Evolutionary conservation across 2,329 filamentous ascomycete species (phyloP).

Genomic region (Eutypa lata): DNA sequence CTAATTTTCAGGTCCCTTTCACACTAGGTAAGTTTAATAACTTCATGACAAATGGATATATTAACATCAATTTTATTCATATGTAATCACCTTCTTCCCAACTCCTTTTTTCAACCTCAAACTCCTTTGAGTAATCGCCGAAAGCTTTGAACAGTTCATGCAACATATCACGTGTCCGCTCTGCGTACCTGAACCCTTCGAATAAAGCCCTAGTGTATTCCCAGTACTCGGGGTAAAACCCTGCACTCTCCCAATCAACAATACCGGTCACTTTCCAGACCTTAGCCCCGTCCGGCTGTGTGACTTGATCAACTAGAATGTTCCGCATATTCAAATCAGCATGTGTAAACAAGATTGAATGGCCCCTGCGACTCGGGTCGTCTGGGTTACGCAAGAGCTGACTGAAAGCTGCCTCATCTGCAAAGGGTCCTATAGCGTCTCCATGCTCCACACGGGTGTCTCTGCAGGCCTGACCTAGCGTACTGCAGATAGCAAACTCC

Average conservation of each 20-base stretch:
- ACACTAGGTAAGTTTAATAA: too few species aligned
- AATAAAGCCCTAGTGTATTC: conserved; percentile 24
- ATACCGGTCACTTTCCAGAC: conserved; percentile 25
- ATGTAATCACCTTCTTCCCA: conserved; percentile 2
- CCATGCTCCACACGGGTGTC: conserved; percentile 25
- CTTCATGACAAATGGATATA: too few species aligned
- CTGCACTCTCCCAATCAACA: conserved; percentile 27
- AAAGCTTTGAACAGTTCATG: conserved; percentile 10
- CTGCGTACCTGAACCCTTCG: conserved; percentile 12
- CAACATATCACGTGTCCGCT: conserved; percentile 9
- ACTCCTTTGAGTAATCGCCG: conserved; percentile 12
- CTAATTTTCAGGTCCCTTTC: too few species aligned
- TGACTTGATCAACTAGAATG: conserved; percentile 25
- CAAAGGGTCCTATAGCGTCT: conserved; percentile 22
- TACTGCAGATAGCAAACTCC: conserved; percentile 26
- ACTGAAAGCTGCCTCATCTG: conserved; percentile 31
- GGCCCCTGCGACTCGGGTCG: conserved; percentile 24
- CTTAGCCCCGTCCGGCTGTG: conserved; percentile 16
- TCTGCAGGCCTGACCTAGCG: conserved; percentile 20
- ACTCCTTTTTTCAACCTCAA: conserved; percentile 14
- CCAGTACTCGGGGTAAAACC: conserved; percentile 29
- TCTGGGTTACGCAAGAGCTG: conserved; percentile 26
- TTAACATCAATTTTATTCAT: not conserved
- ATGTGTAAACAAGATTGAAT: conserved; percentile 31
- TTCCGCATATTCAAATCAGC: conserved; percentile 32